Evolutionary conservation across 345 rosid genomes (phyloP).

Genomic region (Gossypioides kirkii): DNA sequence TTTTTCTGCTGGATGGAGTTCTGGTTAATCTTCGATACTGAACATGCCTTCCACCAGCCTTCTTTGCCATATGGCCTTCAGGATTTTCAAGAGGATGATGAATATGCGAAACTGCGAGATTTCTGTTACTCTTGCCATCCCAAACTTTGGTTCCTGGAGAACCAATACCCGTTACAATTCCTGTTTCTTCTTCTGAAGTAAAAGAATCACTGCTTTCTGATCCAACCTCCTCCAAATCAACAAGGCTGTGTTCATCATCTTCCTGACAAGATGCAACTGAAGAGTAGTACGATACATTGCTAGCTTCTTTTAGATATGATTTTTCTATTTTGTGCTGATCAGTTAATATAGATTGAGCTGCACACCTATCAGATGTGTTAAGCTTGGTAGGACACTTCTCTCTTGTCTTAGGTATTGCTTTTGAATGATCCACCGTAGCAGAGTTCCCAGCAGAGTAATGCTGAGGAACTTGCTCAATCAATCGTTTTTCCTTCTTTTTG

Average conservation of each 20-base stretch:
- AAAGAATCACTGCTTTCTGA: slow-evolving; percentile 53
- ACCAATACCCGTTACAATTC: slow-evolving; percentile 62
- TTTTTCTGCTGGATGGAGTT: slow-evolving; percentile 56
- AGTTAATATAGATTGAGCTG: slow-evolving; percentile 19
- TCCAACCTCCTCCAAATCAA: slow-evolving; percentile 35
- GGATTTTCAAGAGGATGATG: slow-evolving; percentile 96
- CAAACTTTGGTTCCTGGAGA: slow-evolving; percentile 95
- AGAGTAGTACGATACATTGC: slow-evolving; percentile 33
- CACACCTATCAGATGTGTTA: slow-evolving; percentile 20
- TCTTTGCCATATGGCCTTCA: slow-evolving; percentile 39
- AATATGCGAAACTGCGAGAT: slow-evolving; percentile 56
- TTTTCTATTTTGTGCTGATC: slow-evolving; percentile 20
- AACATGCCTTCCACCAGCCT: slow-evolving; percentile 42
- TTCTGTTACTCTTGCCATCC: slow-evolving; percentile 88
- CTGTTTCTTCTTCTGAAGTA: slow-evolving; percentile 81
- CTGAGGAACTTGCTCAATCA: slow-evolving; percentile 35
- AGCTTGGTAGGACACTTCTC: slow-evolving; percentile 28
- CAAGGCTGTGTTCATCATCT: slow-evolving; percentile 38
- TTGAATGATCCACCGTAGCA: slow-evolving; percentile 22
- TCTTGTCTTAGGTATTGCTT: slow-evolving; percentile 23
- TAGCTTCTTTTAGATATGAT: slow-evolving; percentile 24
- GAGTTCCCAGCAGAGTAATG: slow-evolving; percentile 30
- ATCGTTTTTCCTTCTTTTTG: slow-evolving; percentile 42
- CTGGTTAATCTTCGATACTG: slow-evolving; percentile 41
- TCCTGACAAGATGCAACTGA: slow-evolving; percentile 40